Conservation (phyloP, 768 basidiomycete species). For the Boletus reticuloceps region DNA sequence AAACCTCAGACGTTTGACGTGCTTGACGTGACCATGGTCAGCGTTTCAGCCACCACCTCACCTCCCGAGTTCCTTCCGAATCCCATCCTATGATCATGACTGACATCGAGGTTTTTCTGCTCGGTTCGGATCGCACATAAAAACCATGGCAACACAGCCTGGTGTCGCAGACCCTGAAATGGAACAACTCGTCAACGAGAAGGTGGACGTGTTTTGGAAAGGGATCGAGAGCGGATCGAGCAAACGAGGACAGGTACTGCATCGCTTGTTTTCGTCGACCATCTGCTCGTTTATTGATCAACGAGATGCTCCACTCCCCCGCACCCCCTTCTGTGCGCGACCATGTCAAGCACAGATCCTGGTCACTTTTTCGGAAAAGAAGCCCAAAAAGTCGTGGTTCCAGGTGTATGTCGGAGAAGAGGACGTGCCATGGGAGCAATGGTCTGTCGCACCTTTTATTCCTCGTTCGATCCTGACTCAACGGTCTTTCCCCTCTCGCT, state of each 20-base stretch:
- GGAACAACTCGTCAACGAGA: constrained; percentile 68
- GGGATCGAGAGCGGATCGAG: constrained; percentile 60
- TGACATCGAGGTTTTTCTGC: background rate
- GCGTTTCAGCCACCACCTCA: constrained; percentile 13
- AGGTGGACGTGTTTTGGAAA: constrained; percentile 78
- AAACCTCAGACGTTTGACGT: constrained; percentile 77
- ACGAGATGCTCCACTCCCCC: constrained; percentile 18
- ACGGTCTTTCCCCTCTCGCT: background rate
- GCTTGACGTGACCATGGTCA: constrained; percentile 80
- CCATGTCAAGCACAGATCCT: constrained; percentile 40
- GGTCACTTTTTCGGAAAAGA: constrained; percentile 75
- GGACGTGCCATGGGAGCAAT: constrained; percentile 86
- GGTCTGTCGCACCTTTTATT: constrained; percentile 41
- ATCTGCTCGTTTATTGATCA: background rate
- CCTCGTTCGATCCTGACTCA: background rate
- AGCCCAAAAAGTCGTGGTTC: constrained; percentile 78
- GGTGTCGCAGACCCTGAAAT: constrained; percentile 74
- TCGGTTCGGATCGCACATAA: background rate
- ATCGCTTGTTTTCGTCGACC: background rate
- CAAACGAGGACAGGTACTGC: constrained; percentile 65
- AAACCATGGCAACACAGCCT: constrained; percentile 46
- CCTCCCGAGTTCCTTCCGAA: too few relatives aligned
- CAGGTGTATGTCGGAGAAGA: constrained; percentile 69
- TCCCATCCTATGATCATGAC: background rate
- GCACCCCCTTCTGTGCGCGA: background rate